Base-by-base conservation (phyloP, 805 yeast species). In the Wickerhamiella alocasiicola region DNA sequence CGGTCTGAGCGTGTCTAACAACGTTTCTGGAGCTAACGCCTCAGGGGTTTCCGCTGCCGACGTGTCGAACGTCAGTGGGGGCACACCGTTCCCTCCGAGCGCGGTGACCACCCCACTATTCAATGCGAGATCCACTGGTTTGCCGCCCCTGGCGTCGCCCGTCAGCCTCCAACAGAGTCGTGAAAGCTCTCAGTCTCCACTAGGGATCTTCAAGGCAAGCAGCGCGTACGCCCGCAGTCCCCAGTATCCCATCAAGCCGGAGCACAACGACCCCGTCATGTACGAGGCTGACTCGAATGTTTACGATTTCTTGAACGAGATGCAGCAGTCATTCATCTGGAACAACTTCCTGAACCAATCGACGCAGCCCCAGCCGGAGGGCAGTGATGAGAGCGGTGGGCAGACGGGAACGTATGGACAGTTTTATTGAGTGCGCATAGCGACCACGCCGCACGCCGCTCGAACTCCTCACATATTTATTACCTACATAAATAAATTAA, bases 291-390 rank as follows among this genome's bases (percentile, higher is more conserved):
- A 9, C 18, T 28, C 36, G 9, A 20, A 27, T 15, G 46, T 44
- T 11, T 46, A 41, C 27, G 41, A 41, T 16, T 44, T 31, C 18
- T 18, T 46, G 15, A 46, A 34, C 18, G 46, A 44, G 40, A 43
- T 46, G 49, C 43, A 43, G 16, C 49, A 41, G 35, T 34, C 42
- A 20, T 33, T 46, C n/a, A 46, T 46, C 15, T 46, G 49, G 49
- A 41, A 44, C 39, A 25, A 42, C 21, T 44, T 46, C 19, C 27
- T 43, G n/a, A 32, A 39, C 17, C 41, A 37, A n/a, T 15, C 23
- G n/a, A 23, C 36, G 18, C 36, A 33, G 28, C 18, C 36, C 13
- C 27, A 33, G 11, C 26, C n/a, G n/a, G n/a, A n/a, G n/a, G n/a
- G n/a, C n/a, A n/a, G n/a, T n/a, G n/a, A n/a, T n/a, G n/a, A n/a